Percentiles rank a stretch among this genome's conserved stretches.
These are phyloP conservation scores for Waltergamsia citrina DNA, from an alignment of 2,329 filamentous ascomycete genomes.

Conservation along the genomic window DNA sequence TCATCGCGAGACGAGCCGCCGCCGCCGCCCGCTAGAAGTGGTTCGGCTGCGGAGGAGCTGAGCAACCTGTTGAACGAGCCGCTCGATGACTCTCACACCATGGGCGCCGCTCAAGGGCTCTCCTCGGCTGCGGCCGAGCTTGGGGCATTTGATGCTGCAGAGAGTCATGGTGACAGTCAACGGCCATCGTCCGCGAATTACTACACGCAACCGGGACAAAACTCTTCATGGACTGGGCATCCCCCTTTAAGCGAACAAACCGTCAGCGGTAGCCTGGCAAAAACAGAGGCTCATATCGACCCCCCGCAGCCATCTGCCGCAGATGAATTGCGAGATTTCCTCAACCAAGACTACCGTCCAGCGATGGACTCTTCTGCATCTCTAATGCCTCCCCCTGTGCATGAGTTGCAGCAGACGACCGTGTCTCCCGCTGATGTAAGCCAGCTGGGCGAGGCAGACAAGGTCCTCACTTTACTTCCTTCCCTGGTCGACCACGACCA, in stretches of 20 bases:
- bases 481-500: conserved; percentile 9
- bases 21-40: no score
- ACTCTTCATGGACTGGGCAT: neutral
- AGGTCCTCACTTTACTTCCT: conserved; percentile 10
- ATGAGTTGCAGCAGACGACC: conserved; percentile 16
- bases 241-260: neutral
- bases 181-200: neutral
- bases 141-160: neutral
- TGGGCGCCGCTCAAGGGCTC: no score
- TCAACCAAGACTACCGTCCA: conserved; percentile 10
- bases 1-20: no score
- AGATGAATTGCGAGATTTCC: conserved; percentile 10
- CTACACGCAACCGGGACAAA: conserved; percentile 1
- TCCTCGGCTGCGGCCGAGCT: neutral
- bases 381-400: conserved; percentile 10
- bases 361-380: conserved; percentile 9
- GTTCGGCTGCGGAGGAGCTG: no score
- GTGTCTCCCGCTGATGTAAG: conserved; percentile 28
- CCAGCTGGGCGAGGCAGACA: conserved; percentile 14
- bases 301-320: conserved; percentile 10
- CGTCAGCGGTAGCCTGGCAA: neutral
- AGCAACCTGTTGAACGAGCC: no score
- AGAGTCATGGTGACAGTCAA: neutral
- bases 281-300: neutral
- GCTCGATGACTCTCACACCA: no score